Percentiles rank a stretch among this genome's conserved stretches.
Evolutionary conservation across 2,329 filamentous ascomycete genomes (phyloP).

Genomic region (Chaetomiaceae sp.): DNA sequence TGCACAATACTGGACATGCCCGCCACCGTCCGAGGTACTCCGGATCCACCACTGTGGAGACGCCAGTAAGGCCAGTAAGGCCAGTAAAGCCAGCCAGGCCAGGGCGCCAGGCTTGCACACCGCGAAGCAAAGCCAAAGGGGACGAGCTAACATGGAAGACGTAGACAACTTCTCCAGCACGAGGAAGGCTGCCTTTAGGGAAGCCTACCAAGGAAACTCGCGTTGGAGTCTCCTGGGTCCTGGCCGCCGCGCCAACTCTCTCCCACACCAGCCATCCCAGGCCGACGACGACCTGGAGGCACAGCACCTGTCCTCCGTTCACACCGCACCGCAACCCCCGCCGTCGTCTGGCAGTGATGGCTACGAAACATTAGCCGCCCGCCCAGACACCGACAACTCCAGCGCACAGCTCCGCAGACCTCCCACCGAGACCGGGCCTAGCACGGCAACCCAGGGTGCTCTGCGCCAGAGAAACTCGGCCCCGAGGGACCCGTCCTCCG

Average conservation of each 20-base stretch:
- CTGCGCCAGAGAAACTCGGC: conserved; percentile 26
- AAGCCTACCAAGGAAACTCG: conserved; percentile 39
- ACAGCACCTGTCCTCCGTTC: conserved; percentile 14
- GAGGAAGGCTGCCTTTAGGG: conserved; percentile 40
- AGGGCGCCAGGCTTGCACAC: too few species aligned
- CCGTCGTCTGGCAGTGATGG: conserved; percentile 1
- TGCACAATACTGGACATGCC: too few species aligned
- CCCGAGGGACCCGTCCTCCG: conserved; percentile 21
- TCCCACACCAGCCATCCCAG: conserved; percentile 36
- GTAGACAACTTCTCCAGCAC: conserved; percentile 44
- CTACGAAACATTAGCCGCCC: not conserved
- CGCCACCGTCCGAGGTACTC: too few species aligned
- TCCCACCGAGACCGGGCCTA: not conserved
- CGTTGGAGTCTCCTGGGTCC: conserved; percentile 43
- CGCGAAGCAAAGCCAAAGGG: too few species aligned
- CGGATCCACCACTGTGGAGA: too few species aligned
- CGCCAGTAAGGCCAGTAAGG: too few species aligned
- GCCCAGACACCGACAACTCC: not conserved
- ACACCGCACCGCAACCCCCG: not conserved
- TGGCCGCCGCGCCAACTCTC: conserved; percentile 32
- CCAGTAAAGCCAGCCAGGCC: too few species aligned
- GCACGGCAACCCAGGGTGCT: conserved; percentile 20
- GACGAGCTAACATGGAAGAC: not conserved
- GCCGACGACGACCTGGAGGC: conserved; percentile 27
- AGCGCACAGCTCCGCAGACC: conserved; percentile 1